Conservation (phyloP, 805 yeast genomes). For the Ogataea minuta region DNA sequence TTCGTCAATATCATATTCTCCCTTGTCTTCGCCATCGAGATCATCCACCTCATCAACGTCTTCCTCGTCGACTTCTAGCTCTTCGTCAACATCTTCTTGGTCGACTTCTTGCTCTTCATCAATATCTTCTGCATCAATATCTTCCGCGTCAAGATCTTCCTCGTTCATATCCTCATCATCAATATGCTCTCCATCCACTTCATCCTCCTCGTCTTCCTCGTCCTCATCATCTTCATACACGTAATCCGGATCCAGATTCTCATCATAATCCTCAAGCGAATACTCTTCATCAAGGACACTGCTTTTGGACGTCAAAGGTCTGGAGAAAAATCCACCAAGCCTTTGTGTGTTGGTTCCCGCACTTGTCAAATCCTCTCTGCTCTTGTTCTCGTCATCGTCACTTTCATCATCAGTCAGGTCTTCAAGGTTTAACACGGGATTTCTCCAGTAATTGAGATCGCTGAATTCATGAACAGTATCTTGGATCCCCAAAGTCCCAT, state of each 20-base stretch:
- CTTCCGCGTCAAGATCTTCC: conserved; percentile 22
- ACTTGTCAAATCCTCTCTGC: conserved; percentile 3
- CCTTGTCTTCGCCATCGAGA: conserved; percentile 32
- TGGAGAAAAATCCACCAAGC: conserved; percentile 19
- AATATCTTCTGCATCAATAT: conserved; percentile 20
- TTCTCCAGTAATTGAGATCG: conserved; percentile 92
- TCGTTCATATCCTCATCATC: conserved; percentile 32
- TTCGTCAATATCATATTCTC: conserved; percentile 31
- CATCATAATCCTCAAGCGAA: conserved; percentile 1
- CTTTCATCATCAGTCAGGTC: conserved; percentile 55
- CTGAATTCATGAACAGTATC: conserved; percentile 62
- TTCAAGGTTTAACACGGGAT: conserved; percentile 63
- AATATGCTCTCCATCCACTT: conserved; percentile 26
- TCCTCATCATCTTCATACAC: conserved; percentile 25
- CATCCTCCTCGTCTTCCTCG: conserved; percentile 32
- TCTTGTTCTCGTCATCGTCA: conserved; percentile 8
- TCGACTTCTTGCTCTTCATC: conserved; percentile 30
- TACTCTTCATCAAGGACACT: conserved; percentile 31
- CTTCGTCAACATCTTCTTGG: conserved; percentile 35
- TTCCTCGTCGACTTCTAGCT: conserved; percentile 34
- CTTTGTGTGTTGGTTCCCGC: conserved; percentile 18
- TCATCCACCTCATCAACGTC: conserved; percentile 29
- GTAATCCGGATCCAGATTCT: conserved; percentile 18
- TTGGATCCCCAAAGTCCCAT: conserved; percentile 19
- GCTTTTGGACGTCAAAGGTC: conserved; percentile 18